phyloP scores from a whole-genome alignment of 495 filamentous ascomycete species.

The Aspergillus hancockii region DNA sequence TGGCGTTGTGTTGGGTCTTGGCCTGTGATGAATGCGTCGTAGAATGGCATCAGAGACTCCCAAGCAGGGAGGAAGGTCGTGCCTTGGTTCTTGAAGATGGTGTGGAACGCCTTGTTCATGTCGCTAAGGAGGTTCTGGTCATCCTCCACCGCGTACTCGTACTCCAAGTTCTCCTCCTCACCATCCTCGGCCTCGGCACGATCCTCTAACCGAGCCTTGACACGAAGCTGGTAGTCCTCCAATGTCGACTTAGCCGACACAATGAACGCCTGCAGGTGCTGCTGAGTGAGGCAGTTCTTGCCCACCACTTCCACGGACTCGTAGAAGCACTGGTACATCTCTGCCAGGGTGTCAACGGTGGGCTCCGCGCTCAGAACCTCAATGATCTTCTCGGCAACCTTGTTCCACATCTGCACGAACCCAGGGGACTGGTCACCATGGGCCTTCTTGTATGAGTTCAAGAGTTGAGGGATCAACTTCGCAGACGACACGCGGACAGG shows the following conservation, averaged over 20 bases:
- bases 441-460: slow-evolving; percentile 90
- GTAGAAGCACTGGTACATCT: slow-evolving; percentile 99
- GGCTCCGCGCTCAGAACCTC: slow-evolving; percentile 95
- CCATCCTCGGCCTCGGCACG: slow-evolving; percentile 75
- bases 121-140: slow-evolving; percentile 96
- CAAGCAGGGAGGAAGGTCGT: slow-evolving; percentile 80
- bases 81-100: slow-evolving; percentile 95
- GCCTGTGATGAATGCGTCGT: slow-evolving; percentile 81
- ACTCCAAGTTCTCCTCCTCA: slow-evolving; percentile 72
- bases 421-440: slow-evolving; percentile 76
- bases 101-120: slow-evolving; percentile 99
- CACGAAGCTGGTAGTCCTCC: slow-evolving; percentile 87
- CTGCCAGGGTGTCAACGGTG: slow-evolving; percentile 91
- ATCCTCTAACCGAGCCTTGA: slow-evolving; percentile 77
- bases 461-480: slow-evolving; percentile 89
- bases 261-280: slow-evolving; percentile 86
- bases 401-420: slow-evolving; percentile 77
- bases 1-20: slow-evolving; percentile 89
- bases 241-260: slow-evolving; percentile 78
- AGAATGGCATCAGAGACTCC: slow-evolving; percentile 80
- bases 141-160: slow-evolving; percentile 86
- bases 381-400: slow-evolving; percentile 84
- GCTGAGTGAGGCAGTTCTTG: slow-evolving; percentile 70
- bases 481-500: slow-evolving; percentile 94
- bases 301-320: slow-evolving; percentile 95